Conservation (phyloP, 2,329 filamentous ascomycete species). For the Fusarium sp. region DNA sequence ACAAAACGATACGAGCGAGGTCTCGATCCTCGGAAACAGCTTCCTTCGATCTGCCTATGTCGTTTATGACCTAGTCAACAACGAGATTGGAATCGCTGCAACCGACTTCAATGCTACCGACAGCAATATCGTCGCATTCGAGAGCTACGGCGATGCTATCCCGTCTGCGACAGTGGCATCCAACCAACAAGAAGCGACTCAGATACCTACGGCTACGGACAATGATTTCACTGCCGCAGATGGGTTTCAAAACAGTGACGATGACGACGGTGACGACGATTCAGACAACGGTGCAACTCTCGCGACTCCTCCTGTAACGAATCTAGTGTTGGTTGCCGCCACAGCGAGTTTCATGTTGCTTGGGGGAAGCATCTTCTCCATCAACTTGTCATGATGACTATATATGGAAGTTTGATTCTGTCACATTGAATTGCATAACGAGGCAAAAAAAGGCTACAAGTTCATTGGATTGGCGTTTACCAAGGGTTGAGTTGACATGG, state of each 20-base stretch:
- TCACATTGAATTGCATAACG: constrained; percentile 18
- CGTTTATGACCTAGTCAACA: constrained; percentile 73
- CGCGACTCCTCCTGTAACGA: constrained; percentile 27
- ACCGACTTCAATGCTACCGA: constrained; percentile 70
- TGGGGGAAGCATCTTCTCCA: constrained; percentile 37
- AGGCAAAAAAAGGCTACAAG: constrained; percentile 5
- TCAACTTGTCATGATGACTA: constrained; percentile 22
- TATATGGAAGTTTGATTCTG: constrained; percentile 12
- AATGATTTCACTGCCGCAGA: constrained; percentile 49
- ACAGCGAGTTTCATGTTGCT: constrained; percentile 46
- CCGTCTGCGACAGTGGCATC: constrained; percentile 65
- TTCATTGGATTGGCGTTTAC: constrained; percentile 40
- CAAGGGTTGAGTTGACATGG: constrained; percentile 34
- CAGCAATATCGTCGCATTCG: constrained; percentile 66
- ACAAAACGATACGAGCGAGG: constrained; percentile 61
- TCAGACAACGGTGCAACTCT: constrained; percentile 36
- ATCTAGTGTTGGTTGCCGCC: constrained; percentile 34
- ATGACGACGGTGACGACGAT: constrained; percentile 11
- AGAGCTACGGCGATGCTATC: constrained; percentile 65
- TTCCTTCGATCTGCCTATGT: constrained; percentile 74
- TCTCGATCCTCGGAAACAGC: constrained; percentile 70
- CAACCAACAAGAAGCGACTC: constrained; percentile 54
- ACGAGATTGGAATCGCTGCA: constrained; percentile 68
- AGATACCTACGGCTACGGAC: constrained; percentile 34
- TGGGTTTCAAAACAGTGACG: constrained; percentile 50